Conservation (phyloP, 2,329 filamentous ascomycete genomes). For the Amesomyces nigricolor region DNA sequence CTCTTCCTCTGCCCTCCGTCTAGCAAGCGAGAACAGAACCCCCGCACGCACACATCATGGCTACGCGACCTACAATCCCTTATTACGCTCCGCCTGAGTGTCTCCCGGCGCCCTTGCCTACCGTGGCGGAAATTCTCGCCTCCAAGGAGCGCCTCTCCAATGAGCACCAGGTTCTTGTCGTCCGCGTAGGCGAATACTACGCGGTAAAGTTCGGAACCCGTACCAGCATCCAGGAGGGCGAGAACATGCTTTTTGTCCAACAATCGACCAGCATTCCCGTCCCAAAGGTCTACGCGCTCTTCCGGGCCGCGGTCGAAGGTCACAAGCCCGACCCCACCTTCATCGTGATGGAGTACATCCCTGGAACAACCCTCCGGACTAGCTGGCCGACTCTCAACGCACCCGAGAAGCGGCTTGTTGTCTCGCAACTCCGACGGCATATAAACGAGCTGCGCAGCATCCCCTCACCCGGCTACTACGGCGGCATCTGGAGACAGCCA, state of each 20-base stretch:
- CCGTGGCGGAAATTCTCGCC: slow-evolving; percentile 5
- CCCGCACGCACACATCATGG: too few relatives aligned
- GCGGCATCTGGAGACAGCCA: slow-evolving; percentile 1
- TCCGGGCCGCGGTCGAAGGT: neutral
- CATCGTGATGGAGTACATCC: slow-evolving; percentile 9
- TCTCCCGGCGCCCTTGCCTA: neutral
- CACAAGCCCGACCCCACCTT: neutral
- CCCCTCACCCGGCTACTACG: slow-evolving; percentile 6
- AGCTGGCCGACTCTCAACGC: neutral
- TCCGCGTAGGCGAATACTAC: neutral
- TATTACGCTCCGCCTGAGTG: too few relatives aligned
- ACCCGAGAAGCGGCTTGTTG: neutral
- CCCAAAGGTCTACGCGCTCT: slow-evolving; percentile 1
- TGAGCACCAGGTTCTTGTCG: neutral
- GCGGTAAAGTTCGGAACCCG: neutral
- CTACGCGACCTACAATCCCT: too few relatives aligned
- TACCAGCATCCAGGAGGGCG: neutral
- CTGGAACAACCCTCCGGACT: neutral
- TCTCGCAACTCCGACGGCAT: neutral
- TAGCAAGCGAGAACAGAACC: too few relatives aligned
- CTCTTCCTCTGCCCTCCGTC: too few relatives aligned
- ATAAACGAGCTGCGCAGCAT: slow-evolving; percentile 4
- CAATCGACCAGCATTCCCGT: neutral
- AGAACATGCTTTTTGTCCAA: slow-evolving; percentile 1
- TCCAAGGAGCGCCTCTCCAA: neutral